A percentile compares a stretch with the other conserved stretches of the same genome.
Evolutionary conservation across 164 flowering plant genomes (phyloP).

Genomic region (Stephania japonica): DNA sequence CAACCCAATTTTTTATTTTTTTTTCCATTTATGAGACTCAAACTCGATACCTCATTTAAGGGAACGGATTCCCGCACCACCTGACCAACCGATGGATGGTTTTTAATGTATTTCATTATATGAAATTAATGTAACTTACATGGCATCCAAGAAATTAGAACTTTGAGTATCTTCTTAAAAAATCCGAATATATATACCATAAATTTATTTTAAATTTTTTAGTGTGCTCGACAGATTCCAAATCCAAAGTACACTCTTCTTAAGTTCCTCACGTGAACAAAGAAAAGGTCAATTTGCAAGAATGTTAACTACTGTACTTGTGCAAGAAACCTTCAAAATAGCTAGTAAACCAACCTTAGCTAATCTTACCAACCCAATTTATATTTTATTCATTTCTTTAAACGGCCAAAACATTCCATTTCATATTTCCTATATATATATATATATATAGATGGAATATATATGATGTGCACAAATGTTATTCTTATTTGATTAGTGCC

Average conservation of each 20-base stretch:
- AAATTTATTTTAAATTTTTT: not conserved
- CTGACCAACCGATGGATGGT: too few relatives aligned
- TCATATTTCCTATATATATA: not conserved
- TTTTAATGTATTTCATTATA: too few relatives aligned
- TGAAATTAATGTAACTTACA: too few relatives aligned
- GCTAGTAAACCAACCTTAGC: constrained; percentile 12
- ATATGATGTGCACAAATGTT: not conserved
- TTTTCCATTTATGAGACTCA: too few relatives aligned
- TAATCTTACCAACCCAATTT: constrained; percentile 14
- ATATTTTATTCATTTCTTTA: not conserved
- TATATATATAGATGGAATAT: too few relatives aligned
- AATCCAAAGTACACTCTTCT: not conserved
- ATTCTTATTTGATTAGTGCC: not conserved
- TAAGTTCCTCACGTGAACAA: not conserved
- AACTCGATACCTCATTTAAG: too few relatives aligned
- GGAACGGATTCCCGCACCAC: too few relatives aligned
- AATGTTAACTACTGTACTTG: not conserved
- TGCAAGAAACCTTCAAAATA: not conserved
- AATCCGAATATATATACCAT: not conserved
- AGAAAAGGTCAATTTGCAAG: not conserved
- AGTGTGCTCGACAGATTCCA: not conserved
- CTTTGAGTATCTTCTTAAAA: too few relatives aligned
- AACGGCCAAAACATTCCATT: not conserved
- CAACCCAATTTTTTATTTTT: too few relatives aligned
- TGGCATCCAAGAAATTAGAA: too few relatives aligned